phyloP scores from a whole-genome alignment of 2,329 filamentous ascomycete genomes.

The Hymenoscyphus scutula region DNA sequence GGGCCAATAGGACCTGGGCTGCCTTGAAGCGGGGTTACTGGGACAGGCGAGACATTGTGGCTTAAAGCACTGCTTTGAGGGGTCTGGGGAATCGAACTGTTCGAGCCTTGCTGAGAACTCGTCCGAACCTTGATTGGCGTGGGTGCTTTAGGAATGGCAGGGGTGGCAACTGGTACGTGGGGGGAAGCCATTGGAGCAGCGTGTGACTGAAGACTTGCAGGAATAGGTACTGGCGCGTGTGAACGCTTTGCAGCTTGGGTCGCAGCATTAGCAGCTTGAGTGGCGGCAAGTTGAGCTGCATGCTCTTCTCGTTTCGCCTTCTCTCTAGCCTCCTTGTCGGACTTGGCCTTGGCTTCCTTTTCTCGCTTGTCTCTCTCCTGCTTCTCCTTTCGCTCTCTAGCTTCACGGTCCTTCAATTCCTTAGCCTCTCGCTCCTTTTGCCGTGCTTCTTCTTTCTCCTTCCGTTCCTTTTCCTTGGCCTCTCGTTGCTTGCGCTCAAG shows the following conservation, averaged over 20 bases:
- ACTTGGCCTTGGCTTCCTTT: conserved; percentile 49
- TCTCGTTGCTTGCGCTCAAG: conserved; percentile 80
- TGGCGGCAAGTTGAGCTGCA: conserved; percentile 38
- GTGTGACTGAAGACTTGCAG: conserved; percentile 57
- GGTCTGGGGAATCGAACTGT: conserved; percentile 60
- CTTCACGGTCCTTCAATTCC: conserved; percentile 61
- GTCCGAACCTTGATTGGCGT: conserved; percentile 77
- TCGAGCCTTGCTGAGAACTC: conserved; percentile 64
- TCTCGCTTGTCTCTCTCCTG: conserved; percentile 59
- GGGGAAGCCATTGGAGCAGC: conserved; percentile 68
- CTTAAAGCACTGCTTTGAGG: conserved; percentile 59
- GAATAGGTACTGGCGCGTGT: conserved; percentile 45
- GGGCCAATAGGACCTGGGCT: conserved; percentile 63
- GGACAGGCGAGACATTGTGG: conserved; percentile 58
- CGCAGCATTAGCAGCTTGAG: conserved; percentile 40
- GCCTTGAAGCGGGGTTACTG: conserved; percentile 61
- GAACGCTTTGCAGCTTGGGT: conserved; percentile 45
- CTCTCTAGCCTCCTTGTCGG: conserved; percentile 50
- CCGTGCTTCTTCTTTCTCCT: conserved; percentile 77
- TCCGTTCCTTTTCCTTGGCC: conserved; percentile 78
- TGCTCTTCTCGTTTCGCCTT: conserved; percentile 45
- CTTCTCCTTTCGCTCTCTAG: conserved; percentile 56
- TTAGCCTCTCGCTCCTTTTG: conserved; percentile 75
- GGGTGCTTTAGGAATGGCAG: conserved; percentile 76
- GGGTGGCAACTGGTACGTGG: conserved; percentile 74